Evolutionary conservation across 2,329 filamentous ascomycete genomes (phyloP), one percentile per base, ranked within the genome.

Genomic region (Penicillium sp.): DNA sequence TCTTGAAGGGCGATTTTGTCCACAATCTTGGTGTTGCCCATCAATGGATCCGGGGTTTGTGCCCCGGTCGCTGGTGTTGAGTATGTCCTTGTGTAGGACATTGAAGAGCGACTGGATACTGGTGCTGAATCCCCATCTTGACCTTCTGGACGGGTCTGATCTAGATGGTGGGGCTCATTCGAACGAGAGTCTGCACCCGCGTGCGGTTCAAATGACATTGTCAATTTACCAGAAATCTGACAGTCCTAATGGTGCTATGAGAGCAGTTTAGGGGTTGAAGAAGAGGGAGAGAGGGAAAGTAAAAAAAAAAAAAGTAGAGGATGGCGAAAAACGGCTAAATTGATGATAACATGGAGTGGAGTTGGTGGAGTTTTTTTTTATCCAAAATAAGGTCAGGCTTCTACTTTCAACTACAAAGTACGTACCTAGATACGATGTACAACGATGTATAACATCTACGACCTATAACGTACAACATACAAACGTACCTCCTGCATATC

Each of bases 1-100:
- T 56, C 55, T 33, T 57, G 53, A 1, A 59, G 48, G 1, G 57
- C 45, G 8, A 57, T 46, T 24, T 57, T 56, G 38, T 57, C 52
- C 12, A 53, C 48, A 2, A 43, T 41, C 6, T 46, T 48, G 12
- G 40, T 48, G 17, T 50, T 53, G 3, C 54, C 57, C 43, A 63
- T 51, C 4, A 64, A 48, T 22, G 61, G 61, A 45, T 64, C 61
- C 6, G 62, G 61, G 2, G 62, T 64, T 51, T 64, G 59, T 3
- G 60, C 54, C 35, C 61, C 61, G 15, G 61, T 64, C 31, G 54
- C 59, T 17, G 62, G 62, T 4, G 61, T 64, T 2, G 51, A 57
- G 19, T 54, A 56, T n/a, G 45, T 51, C 21, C 51, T 49, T 31
- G 45, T 44, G 38, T 59, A 45, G n/a, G 57, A 57, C 34, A 56